Conservation (phyloP, 1,284 basidiomycete genomes). For the Butyriboletus appendiculatus region DNA sequence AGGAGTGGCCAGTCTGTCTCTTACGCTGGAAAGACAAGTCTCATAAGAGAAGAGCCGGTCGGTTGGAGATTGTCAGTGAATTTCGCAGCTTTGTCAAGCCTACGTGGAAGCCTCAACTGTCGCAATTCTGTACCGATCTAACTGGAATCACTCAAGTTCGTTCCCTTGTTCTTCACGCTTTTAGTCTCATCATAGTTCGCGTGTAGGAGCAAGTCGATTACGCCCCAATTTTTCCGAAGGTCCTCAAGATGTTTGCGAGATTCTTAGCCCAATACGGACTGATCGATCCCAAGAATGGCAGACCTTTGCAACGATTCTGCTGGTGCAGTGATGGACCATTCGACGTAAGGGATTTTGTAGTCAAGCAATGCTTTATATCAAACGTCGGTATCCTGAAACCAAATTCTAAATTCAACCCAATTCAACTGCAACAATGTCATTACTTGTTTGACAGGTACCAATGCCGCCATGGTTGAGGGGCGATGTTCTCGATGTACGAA, state of each 20-base stretch:
- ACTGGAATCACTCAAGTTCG: conserved; percentile 92
- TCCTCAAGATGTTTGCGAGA: conserved; percentile 61
- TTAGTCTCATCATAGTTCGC: conserved; percentile 4
- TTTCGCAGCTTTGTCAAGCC: conserved; percentile 91
- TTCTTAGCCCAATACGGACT: conserved; percentile 73
- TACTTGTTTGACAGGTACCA: conserved; percentile 47
- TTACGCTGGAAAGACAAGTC: conserved; percentile 78
- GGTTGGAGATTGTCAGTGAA: conserved; percentile 70
- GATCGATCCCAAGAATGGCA: conserved; percentile 57
- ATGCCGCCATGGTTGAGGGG: conserved; percentile 72
- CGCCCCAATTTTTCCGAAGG: conserved; percentile 75
- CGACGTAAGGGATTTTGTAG: conserved; percentile 83
- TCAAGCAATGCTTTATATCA: conserved; percentile 87
- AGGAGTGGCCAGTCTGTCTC: conserved; percentile 90
- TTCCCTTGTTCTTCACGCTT: conserved; percentile 12
- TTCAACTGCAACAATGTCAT: conserved; percentile 20
- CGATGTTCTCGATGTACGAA: conserved; percentile 70
- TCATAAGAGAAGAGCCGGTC: conserved; percentile 49
- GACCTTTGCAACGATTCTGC: conserved; percentile 60
- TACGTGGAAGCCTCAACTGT: conserved; percentile 81
- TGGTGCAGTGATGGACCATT: conserved; percentile 83
- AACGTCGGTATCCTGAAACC: conserved; percentile 48
- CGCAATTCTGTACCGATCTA: conserved; percentile 81
- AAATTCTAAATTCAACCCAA: conserved; percentile 35
- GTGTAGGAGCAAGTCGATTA: conserved; percentile 75